Base-by-base conservation (phyloP, 495 filamentous ascomycete species). In the Neurospora intermedia region DNA sequence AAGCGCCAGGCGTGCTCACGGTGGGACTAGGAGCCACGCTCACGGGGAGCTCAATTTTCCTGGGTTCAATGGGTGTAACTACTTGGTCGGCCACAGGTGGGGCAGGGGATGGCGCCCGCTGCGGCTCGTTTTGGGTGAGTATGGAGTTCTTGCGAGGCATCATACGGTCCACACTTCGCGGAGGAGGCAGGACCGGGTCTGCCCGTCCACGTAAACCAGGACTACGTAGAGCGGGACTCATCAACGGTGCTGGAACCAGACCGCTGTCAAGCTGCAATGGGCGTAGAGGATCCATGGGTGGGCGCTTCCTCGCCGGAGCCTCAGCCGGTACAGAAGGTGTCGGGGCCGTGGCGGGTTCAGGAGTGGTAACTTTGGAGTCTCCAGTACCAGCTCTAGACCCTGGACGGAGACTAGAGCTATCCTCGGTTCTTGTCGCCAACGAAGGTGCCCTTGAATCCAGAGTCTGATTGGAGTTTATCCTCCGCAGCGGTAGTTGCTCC, bases 391-490 rank as follows among this genome's bases (percentile, higher is more conserved):
- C 83, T 11, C 86, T 83, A 4, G 86, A 86, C 4, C 83, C 82
- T 8, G 86, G 86, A 27, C 85, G 84, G 7, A 87, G 70, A 70
- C 83, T 87, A 15, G 71, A 73, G 11, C 78, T 76, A 76, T 88
- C 88, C 70, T 88, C 84, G 54, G 84, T 84, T 70, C 83, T 84
- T 16, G 81, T 76, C 7, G 81, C 82, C 8, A 82, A 69, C 4
- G 84, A 85, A 18, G 79, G 80, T 15, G 82, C 81, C 54, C 89
- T 82, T 4, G 87, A 88, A 43, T 90, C 88, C 73, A 88, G 87
- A 75, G 87, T 89, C 73, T 84, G 84, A 76, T 88, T 88, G 72
- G 81, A 81, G 18, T 82, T 84, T 39, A 87, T 74, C 75, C 82
- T 82, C 20, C 85, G 82, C 35, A 88, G 77, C 9, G 83, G 79